Evolutionary conservation across 1,139 yeast species (phyloP).

Genomic region (Pichia sp.): DNA sequence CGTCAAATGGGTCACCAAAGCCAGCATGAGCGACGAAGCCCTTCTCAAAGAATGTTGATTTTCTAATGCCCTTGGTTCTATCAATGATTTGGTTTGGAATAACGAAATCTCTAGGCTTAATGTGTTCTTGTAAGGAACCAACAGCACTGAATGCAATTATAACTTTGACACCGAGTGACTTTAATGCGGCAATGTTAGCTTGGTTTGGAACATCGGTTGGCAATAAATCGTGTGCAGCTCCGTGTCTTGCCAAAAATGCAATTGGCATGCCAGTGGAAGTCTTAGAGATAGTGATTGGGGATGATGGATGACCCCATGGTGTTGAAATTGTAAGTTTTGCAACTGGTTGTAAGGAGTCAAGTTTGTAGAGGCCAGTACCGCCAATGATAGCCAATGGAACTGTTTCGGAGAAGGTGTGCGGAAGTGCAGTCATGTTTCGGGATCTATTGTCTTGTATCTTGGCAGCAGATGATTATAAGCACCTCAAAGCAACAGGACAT

Average conservation of each 20-base stretch:
- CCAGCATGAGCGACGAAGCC: constrained; percentile 97
- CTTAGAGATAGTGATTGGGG: constrained; percentile 82
- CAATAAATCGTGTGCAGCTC: constrained; percentile 76
- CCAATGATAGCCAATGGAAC: constrained; percentile 88
- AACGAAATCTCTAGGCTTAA: constrained; percentile 91
- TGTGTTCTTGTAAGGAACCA: constrained; percentile 85
- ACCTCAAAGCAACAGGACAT: too few species aligned
- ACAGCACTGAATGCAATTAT: constrained; percentile 94
- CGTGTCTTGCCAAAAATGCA: constrained; percentile 95
- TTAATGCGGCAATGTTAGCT: constrained; percentile 95
- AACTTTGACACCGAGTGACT: constrained; percentile 76
- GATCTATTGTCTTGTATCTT: too few species aligned
- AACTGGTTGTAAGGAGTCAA: constrained; percentile 76
- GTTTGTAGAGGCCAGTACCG: constrained; percentile 93
- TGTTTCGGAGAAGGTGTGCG: constrained; percentile 40
- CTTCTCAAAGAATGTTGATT: constrained; percentile 80
- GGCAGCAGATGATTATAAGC: too few species aligned
- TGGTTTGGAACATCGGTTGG: constrained; percentile 90
- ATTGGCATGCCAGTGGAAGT: constrained; percentile 74
- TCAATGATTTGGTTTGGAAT: constrained; percentile 94
- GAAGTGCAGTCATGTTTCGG: constrained; percentile 16
- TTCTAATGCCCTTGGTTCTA: constrained; percentile 91
- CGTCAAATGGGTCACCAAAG: constrained; percentile 94
- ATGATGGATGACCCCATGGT: constrained; percentile 97
- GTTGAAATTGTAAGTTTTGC: constrained; percentile 76